Evolutionary conservation across 805 yeast species (phyloP).

Genomic region (Saccharomycopsis selenospora): DNA sequence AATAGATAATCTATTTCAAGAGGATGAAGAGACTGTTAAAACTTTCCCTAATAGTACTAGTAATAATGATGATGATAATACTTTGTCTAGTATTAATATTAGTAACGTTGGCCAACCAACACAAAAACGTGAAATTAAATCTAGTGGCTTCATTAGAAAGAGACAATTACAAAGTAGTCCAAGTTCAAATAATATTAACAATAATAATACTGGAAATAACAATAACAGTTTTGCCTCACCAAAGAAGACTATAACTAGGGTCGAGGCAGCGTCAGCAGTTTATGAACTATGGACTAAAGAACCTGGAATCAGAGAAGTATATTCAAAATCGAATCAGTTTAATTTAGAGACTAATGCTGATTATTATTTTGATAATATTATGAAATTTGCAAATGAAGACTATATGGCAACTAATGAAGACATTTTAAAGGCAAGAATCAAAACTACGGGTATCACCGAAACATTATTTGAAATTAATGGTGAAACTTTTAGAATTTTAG

Average conservation of each 20-base stretch:
- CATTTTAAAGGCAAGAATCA: conserved; percentile 82
- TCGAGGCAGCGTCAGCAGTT: conserved; percentile 68
- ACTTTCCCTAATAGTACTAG: conserved; percentile 17
- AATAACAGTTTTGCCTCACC: conserved; percentile 11
- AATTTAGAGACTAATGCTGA: conserved; percentile 80
- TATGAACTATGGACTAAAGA: conserved; percentile 62
- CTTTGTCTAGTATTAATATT: not conserved
- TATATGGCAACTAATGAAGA: conserved; percentile 76
- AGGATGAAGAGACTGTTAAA: conserved; percentile 22
- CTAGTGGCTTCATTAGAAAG: conserved; percentile 11
- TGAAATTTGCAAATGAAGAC: conserved; percentile 51
- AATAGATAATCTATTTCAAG: conserved; percentile 29
- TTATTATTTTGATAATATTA: conserved; percentile 72
- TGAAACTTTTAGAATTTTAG: conserved; percentile 67
- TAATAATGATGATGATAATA: not conserved
- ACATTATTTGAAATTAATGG: conserved; percentile 65
- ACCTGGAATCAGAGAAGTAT: conserved; percentile 55
- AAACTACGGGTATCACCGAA: conserved; percentile 93
- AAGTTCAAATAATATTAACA: not conserved
- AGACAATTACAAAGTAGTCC: not conserved
- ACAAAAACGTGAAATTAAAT: conserved; percentile 1
- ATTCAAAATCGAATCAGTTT: conserved; percentile 59
- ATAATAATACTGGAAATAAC: conserved; percentile 6
- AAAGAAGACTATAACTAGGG: conserved; percentile 28
- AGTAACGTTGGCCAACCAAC: not conserved